Evolutionary conservation across 2,329 filamentous ascomycete species (phyloP), one percentile per base, ranked within the genome.

Genomic region (Aspergillus versicolor): DNA sequence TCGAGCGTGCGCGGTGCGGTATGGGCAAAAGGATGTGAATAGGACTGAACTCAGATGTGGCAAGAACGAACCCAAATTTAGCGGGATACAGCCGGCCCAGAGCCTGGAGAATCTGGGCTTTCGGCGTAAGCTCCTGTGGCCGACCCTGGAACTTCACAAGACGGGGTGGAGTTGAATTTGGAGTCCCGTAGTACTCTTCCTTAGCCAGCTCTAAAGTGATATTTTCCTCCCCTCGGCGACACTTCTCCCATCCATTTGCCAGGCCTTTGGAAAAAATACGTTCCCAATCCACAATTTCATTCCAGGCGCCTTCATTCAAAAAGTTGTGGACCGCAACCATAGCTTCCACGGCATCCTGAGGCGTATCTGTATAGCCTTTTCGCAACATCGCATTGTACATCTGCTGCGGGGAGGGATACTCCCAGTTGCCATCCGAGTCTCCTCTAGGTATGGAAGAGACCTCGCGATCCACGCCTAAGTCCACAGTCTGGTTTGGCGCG

Each of bases 241-340:
- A 94, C 57, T 88, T 82, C 63, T 86, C 81, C 86, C 88, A 93
- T 41, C 89, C 91, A 46, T 84, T 81, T 58, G 75, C 78, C 22
- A 97, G 74, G 0, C 94, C 94, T 34, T 82, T 82, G 19, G 84
- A 81, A 71, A 97, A 99, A 52, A 92, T 85, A 55, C 87, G 83
- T 80, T 99, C 94, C 93, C 93, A 97, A 42, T 89, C 89, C 63
- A 94, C 83, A 69, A 99, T 96, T 81, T 99, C 94, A 17, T 85
- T 84, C 94, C 94, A 99, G 7, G 94, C 94, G 62, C 94, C 94
- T 74, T 99, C 94, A 73, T 99, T 99, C 58, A 99, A 76, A 69
- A 97, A 97, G 76, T 99, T 99, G 81, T 99, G 94, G 11, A 97
- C 91, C 0, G 91, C 89, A 5, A 99, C 94, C 94, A 99, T 99